Base-by-base conservation (phyloP, 2,329 filamentous ascomycete genomes). In the Fusarium sp. region DNA sequence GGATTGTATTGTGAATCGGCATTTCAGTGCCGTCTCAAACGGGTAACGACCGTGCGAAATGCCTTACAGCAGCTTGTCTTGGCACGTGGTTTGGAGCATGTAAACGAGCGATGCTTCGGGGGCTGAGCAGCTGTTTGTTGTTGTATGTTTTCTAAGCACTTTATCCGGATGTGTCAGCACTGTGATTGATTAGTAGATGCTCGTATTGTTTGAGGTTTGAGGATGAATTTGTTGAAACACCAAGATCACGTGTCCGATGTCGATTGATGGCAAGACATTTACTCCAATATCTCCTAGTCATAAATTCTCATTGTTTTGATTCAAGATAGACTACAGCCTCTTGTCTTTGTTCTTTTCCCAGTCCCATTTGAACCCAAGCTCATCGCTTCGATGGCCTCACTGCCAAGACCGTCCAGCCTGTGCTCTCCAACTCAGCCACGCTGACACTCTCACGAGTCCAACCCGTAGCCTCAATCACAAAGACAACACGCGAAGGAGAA, bases 291-390 rank as follows among this genome's bases (percentile, higher is more conserved):
- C 11, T 27, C 27, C 23, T 27, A 19, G 42, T 3, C 42, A 7
- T 7, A 7, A 19, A 14, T 19, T 19, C 23, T 7, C 18, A 25
- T 7, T 1, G 10, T 10, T 0, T 14, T 27, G 6, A 19, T 14
- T 15, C 3, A 15, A 21, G 6, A 35, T 15, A 35, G 1, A 25
- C n/a, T 2, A 37, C 12, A 21, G 14, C 12, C 18, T 27, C n/a
- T 2, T 35, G 4, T 6, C n/a, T 0, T 3, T 33, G 23, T 5
- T 37, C 6, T 7, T 16, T 2, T 14, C 5, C 7, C 48, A 3
- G 10, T 4, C 11, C 0, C 0, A 21, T 38, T 3, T n/a, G 19
- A 39, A 33, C 49, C 49, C 19, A 39, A 54, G 1, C 15, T 39
- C 49, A 12, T 7, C 33, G 19, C 33, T 5, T 19, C 8, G 15